phyloP scores from a whole-genome alignment of 1,139 yeast species.

The Geotrichum histeridarum region DNA sequence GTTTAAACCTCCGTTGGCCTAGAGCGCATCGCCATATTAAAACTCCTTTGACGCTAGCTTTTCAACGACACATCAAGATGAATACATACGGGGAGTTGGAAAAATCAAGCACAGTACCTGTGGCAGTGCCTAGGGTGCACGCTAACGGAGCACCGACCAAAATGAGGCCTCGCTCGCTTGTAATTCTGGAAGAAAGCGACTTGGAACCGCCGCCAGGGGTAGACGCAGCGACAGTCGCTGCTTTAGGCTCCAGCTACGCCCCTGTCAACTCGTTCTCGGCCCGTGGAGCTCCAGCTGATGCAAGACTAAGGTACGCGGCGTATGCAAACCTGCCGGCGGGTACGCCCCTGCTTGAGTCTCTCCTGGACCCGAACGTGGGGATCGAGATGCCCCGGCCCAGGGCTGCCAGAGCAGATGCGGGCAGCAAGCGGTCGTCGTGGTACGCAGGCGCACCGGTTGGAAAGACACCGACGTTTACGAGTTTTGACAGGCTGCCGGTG shows the following conservation, averaged over 20 bases:
- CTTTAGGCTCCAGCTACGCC: background rate
- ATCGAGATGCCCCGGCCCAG: background rate
- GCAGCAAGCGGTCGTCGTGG: slow-evolving; percentile 2
- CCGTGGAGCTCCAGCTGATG: too few species aligned
- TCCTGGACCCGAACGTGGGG: slow-evolving; percentile 8
- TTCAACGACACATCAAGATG: too few species aligned
- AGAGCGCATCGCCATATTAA: too few species aligned
- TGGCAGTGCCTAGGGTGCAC: too few species aligned
- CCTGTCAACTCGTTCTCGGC: background rate
- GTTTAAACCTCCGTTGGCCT: too few species aligned
- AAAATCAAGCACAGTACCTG: too few species aligned
- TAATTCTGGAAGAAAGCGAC: slow-evolving; percentile 1
- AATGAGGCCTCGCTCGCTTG: background rate
- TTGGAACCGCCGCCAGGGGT: background rate
- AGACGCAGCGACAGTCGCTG: background rate
- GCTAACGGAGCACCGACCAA: too few species aligned
- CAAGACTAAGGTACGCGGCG: too few species aligned
- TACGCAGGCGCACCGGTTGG: slow-evolving; percentile 6
- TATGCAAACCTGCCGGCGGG: too few species aligned
- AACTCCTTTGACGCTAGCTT: too few species aligned
- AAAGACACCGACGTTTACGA: background rate
- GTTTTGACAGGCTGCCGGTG: background rate
- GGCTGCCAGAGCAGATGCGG: background rate
- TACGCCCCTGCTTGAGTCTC: slow-evolving; percentile 8
- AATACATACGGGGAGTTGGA: too few species aligned